phyloP scores from a whole-genome alignment of 1,284 basidiomycete species.

The Anthracocystis setariae region DNA sequence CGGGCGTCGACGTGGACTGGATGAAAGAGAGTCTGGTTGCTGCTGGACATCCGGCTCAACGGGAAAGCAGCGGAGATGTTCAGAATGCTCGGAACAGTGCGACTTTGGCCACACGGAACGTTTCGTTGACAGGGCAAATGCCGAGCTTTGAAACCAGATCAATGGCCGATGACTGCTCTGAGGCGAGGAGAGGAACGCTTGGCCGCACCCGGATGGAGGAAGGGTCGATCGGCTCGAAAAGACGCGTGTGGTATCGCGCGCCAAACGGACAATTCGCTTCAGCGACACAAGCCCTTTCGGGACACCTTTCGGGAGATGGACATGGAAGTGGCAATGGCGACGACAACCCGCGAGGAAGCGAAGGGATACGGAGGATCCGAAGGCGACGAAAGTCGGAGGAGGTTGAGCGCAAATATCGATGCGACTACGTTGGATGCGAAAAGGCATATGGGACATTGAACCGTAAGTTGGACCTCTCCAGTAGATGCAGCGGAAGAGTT shows the following conservation, averaged over 20 bases:
- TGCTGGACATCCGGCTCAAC: background rate
- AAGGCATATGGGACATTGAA: constrained; percentile 88
- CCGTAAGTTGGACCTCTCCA: constrained; percentile 69
- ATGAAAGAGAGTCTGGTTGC: background rate
- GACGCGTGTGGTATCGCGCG: constrained; percentile 38
- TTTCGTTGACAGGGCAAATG: background rate
- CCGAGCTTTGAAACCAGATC: background rate
- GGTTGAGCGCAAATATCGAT: constrained; percentile 87
- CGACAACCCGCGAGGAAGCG: constrained; percentile 2
- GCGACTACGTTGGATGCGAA: constrained; percentile 81
- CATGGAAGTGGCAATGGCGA: constrained; percentile 1
- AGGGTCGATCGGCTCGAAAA: constrained; percentile 35
- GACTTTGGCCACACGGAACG: background rate
- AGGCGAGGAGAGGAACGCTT: background rate
- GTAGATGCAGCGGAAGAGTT: too few relatives aligned
- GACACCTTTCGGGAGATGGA: background rate
- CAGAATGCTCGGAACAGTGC: too few relatives aligned
- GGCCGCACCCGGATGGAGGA: constrained; percentile 24
- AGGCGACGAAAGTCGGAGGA: constrained; percentile 59
- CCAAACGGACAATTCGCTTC: constrained; percentile 48
- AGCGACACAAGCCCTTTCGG: constrained; percentile 14
- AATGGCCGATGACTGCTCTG: background rate
- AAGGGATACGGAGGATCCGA: constrained; percentile 37
- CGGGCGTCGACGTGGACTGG: background rate
- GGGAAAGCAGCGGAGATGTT: background rate